A percentile compares a stretch with the other conserved stretches of the same genome.
phyloP scores from a whole-genome alignment of 2,329 filamentous ascomycete genomes.

The Ambrosiella beaveri region DNA sequence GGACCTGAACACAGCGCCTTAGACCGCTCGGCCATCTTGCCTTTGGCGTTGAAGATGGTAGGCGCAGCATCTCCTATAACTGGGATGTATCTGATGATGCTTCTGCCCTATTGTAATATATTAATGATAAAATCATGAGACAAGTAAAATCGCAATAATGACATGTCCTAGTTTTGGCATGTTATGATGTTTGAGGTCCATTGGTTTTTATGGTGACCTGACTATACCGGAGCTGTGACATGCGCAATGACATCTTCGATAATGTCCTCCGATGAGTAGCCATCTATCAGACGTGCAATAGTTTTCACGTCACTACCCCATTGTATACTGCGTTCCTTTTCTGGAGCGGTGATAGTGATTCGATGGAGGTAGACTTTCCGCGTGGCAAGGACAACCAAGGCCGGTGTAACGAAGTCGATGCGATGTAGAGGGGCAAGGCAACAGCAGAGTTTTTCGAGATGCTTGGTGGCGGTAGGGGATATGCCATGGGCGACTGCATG shows the following conservation, averaged over 20 bases:
- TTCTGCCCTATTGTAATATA: too few relatives aligned
- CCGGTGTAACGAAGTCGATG: slow-evolving; percentile 65
- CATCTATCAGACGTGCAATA: slow-evolving; percentile 48
- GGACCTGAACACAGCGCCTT: slow-evolving; percentile 11
- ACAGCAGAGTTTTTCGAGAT: slow-evolving; percentile 53
- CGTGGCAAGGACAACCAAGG: slow-evolving; percentile 64
- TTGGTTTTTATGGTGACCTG: slow-evolving; percentile 3
- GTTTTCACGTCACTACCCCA: slow-evolving; percentile 71
- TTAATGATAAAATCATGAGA: too few relatives aligned
- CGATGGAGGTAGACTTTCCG: slow-evolving; percentile 81
- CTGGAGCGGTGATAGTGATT: slow-evolving; percentile 49
- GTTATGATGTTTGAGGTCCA: neutral
- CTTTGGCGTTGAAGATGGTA: neutral
- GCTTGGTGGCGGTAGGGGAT: slow-evolving; percentile 58
- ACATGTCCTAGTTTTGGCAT: neutral
- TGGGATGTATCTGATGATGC: too few relatives aligned
- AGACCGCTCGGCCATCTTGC: slow-evolving; percentile 12
- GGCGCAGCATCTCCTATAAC: too few relatives aligned
- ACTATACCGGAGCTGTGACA: slow-evolving; percentile 32
- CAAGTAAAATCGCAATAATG: too few relatives aligned
- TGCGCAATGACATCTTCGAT: slow-evolving; percentile 45
- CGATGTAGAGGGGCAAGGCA: slow-evolving; percentile 69
- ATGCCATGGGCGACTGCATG: slow-evolving; percentile 67
- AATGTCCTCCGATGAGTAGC: slow-evolving; percentile 41
- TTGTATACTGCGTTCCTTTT: slow-evolving; percentile 72